Base-by-base conservation (phyloP, 192 early-diverging fungal species). In the Gonapodya sp. region DNA sequence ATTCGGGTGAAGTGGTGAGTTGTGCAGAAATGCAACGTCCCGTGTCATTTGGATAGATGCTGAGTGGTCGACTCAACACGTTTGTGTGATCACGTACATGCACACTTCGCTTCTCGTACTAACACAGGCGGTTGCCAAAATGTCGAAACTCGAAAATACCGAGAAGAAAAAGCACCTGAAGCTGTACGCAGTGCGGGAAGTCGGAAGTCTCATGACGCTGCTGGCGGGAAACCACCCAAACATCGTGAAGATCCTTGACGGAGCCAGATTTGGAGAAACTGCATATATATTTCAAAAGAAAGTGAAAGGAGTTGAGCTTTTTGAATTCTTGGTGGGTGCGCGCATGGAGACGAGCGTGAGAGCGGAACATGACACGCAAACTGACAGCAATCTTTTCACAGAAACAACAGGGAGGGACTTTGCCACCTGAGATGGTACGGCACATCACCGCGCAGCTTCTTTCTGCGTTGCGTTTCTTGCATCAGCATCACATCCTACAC, bases 391-490 rank as follows among this genome's bases (percentile, higher is more conserved):
- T n/a, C n/a, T n/a, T n/a, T n/a, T n/a, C n/a, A n/a, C n/a, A n/a
- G n/a, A 64, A 64, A 24, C 8, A 64, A 64, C 46, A 64, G 24
- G 46, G 46, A 16, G 46, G 46, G 8, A 24, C 46, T 24, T 64
- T 64, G 46, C 46, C 46, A 16, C 24, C 8, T 24, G 8, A 64
- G 24, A 8, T 16, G 24, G 46, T 64, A 8, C 8, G 46, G 46
- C 46, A 77, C 75, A 77, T 77, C 75, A 34, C 75, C 8, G 75
- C 75, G 31, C 75, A 77, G 75, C 75, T 77, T 8, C 8, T 77
- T 33, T 16, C 75, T 18, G 75, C 75, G 18, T 34, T 77, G 75
- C 8, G 2, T 77, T 33, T 31, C 75, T 14, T 77, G 75, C 75
- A 77, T 33, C 16, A 18, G 75, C 75, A 77, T 33, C 34, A 18